Evolutionary conservation across 345 rosid genomes (phyloP), one percentile per base, ranked within the genome.

Genomic region (Corchorus olitorius): DNA sequence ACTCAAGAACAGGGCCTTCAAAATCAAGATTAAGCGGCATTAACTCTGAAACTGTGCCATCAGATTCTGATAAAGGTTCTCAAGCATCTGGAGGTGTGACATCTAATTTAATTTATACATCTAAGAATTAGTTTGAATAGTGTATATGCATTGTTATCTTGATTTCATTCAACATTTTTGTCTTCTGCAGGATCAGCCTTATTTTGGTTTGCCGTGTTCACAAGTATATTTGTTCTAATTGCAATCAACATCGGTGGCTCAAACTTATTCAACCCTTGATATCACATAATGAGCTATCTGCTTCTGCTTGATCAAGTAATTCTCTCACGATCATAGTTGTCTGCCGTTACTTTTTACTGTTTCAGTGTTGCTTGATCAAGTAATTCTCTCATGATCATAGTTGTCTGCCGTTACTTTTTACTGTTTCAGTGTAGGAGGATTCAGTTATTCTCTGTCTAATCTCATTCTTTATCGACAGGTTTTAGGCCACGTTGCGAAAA

Each of bases 181-280:
- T 65, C 62, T 15, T 65, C 82, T 72, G 85, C 98, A 95, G 97
- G 97, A 74, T 87, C 97, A 68, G 80, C 83, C 43, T 78, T 96
- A 73, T 37, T 92, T 53, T 91, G 98, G 97, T 82, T 96, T 61
- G 83, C 95, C 17, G 89, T 88, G 72, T 73, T 94, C 43, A 90
- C 99, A 27, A 88, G 91, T 85, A 81, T 89, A 72, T 81, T 86
- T 53, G 92, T 88, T 73, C 82, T 96, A 45, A 87, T 90, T 81
- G 93, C 99, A 84, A 55, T 93, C 70, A 93, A 77, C 80, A 80
- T 88, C 81, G 86, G 87, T 34, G 90, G 90, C 76, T 88, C 98
- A 74, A 82, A 90, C 86, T 85, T 92, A 79, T 96, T 96, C 90
- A 93, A 93, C 82, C 98, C 99, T 80, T 96, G 86, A 90, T 63